Base-by-base conservation (phyloP, 2,329 filamentous ascomycete genomes). In the Pseudovirgaria hyperparasitica region DNA sequence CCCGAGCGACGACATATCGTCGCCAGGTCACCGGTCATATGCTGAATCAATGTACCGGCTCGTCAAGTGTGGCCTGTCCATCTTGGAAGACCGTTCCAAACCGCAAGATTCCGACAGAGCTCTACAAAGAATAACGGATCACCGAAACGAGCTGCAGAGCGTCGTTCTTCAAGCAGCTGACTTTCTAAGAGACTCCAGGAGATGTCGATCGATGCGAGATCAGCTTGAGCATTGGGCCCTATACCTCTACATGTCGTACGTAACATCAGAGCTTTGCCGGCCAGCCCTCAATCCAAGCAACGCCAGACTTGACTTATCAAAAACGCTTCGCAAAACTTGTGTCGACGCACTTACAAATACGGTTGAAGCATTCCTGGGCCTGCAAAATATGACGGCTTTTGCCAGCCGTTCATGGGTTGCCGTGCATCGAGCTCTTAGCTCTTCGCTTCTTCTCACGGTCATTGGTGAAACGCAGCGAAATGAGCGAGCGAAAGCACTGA, bases 231-330 rank as follows among this genome's bases (percentile, higher is more conserved):
- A 72, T 33, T 67, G 71, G 47, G 68, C 66, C 0, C 44, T 75
- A 4, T 72, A 72, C 39, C 50, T 76, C 4, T 71, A 76, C 42
- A 65, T 67, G 12, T 72, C 68, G 6, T 76, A 75, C 45, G 65
- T 72, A 32, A 64, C 64, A 13, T 73, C 70, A 4, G 71, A 75
- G 48, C 62, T 75, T 17, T 74, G 67, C 41, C 62, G 71, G 17
- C 69, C 70, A 18, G 66, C 70, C 14, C 61, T 76, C 40, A 72
- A 68, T 39, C 58, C 64, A 7, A 53, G 57, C 22, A 55, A 55
- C 6, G 58, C 63, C 20, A 46, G 48, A 10, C 41, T 53, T 26
- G 60, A 62, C 22, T 45, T 61, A 21, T 55, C 46, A 35, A 58
- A 48, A 41, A 63, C 48, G 8, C 58, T 73, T 42, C 62, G 65